A percentile compares a stretch with the other conserved stretches of the same genome.
Conservation (phyloP, 352 stramenopile species). For the Pythium coloratum region DNA sequence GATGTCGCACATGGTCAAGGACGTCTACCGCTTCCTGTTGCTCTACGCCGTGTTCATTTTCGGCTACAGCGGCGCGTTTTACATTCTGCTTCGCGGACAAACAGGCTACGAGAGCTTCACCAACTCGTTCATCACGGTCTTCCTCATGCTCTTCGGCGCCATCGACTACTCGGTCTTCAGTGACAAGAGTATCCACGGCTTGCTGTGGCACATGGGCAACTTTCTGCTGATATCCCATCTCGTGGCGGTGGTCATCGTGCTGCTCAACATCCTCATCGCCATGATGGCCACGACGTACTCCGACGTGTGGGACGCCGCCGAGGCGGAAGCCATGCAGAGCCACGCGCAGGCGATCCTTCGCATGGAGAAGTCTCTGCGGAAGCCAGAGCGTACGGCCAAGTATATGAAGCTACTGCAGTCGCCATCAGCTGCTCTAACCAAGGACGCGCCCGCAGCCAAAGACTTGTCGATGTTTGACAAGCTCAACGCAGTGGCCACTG, state of each 20-base stretch:
- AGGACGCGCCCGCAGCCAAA: not conserved
- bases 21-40: constrained; percentile 68
- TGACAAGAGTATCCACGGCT: constrained; percentile 34
- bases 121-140: constrained; percentile 68
- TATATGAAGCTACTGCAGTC: constrained; percentile 39
- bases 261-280: constrained; percentile 73
- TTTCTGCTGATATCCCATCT: constrained; percentile 56
- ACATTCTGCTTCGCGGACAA: constrained; percentile 58
- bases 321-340: constrained; percentile 54
- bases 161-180: constrained; percentile 48
- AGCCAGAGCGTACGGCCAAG: constrained; percentile 35
- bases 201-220: constrained; percentile 52
- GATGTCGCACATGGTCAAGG: constrained; percentile 74
- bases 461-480: constrained; percentile 8
- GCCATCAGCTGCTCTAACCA: not conserved
- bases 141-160: constrained; percentile 72
- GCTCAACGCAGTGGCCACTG: not conserved
- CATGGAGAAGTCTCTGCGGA: constrained; percentile 49
- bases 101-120: constrained; percentile 59
- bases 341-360: constrained; percentile 54
- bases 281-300: constrained; percentile 73
- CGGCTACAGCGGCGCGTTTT: constrained; percentile 72
- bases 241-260: constrained; percentile 52
- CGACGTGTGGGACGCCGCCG: constrained; percentile 55
- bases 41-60: constrained; percentile 74